Evolutionary conservation across 768 basidiomycete species (phyloP), one percentile per base, ranked within the genome.

Genomic region (Cystofilobasidium bisporidii): DNA sequence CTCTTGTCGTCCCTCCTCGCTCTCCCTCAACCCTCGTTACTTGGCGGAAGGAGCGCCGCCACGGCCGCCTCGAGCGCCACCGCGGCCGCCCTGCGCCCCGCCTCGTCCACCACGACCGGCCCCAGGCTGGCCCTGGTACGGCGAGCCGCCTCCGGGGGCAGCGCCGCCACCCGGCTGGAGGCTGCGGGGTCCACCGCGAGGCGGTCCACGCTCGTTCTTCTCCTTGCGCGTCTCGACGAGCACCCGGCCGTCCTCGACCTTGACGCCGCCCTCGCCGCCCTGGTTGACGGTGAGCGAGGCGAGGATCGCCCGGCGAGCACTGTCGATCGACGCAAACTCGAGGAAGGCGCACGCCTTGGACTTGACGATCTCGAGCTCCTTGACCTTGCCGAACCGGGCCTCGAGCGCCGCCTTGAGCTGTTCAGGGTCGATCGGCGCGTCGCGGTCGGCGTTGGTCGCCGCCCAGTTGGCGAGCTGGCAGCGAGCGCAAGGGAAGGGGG

Each of bases 311-410:
- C 85, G 83, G 72, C 85, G 82, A n/a, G 94, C 94, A 43, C 84
- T 79, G 1, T 93, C 91, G 67, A 93, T 76, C 0, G 79, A 79
- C 28, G 74, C 76, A 80, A 93, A 98, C 77, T 97, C 94, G 73
- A 96, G 81, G 83, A 98, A 97, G 0, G 92, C 93, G 74, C 93
- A 97, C 0, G 89, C 90, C 77, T 89, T 94, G 74, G 74, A 76
- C 71, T 87, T 88, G 48, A 94, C 86, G 71, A 96, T 86, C 77
- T 97, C 93, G 48, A 92, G 78, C 28, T 91, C 91, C 76, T 88
- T 89, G 74, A 96, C 81, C 53, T 75, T 88, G 33, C 75, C 75
- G 68, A 77, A 77, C 53, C 74, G 73, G 20, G 71, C n/a, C 20
- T 74, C 74, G 36, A 77, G 66, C 20, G 72, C 70, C 30, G 63